These are phyloP conservation scores for Patellifolia procumbens DNA, from an alignment of 179 eudicot species.

Conservation along the genomic window DNA sequence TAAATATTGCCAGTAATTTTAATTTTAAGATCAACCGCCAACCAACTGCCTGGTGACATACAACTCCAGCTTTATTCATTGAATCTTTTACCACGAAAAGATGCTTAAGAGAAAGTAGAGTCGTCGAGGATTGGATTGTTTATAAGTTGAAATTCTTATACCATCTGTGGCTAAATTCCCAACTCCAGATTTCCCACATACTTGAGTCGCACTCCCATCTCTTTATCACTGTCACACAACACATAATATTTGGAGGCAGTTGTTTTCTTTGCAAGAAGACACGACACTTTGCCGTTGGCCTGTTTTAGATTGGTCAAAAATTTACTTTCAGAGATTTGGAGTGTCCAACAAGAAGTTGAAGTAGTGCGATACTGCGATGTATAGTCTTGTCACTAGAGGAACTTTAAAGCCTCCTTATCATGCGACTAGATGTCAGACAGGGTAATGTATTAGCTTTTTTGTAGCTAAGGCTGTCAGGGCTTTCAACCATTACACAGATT, in stretches of 20 bases:
- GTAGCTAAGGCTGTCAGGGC: background rate
- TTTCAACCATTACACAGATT: background rate
- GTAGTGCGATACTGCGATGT: background rate
- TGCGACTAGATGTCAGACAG: background rate
- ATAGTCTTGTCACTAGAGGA: background rate
- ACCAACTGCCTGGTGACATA: background rate
- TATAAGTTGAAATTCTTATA: background rate
- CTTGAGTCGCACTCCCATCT: background rate
- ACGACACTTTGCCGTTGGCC: too few species aligned
- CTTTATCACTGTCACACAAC: background rate
- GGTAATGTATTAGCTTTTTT: background rate
- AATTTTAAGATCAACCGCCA: background rate
- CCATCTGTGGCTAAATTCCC: background rate
- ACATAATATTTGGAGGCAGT: background rate
- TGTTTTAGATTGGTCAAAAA: background rate
- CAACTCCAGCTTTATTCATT: background rate
- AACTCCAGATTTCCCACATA: background rate
- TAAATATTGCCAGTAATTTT: background rate
- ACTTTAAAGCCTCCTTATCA: background rate
- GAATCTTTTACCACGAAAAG: background rate
- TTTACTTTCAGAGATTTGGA: background rate
- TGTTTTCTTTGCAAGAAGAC: background rate
- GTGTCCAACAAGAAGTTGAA: background rate
- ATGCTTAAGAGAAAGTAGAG: background rate
- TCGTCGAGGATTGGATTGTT: background rate